Conservation (phyloP, 371 early-diverging fungal species). For the Mucor plumbeus region DNA sequence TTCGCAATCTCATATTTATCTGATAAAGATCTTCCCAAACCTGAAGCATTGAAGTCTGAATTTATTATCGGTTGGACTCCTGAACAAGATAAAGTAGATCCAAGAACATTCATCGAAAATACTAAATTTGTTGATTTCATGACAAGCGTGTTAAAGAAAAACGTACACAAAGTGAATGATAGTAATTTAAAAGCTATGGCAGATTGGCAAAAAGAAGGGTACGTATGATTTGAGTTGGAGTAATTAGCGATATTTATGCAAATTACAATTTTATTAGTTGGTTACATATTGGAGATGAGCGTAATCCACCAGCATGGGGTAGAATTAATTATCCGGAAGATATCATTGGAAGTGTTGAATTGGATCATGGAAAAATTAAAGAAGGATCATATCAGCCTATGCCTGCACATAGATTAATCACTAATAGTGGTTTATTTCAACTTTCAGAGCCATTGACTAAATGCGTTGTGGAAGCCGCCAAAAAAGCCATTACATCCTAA, state of each 20-base stretch:
- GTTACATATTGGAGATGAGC: slow-evolving; percentile 64
- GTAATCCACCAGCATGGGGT: slow-evolving; percentile 72
- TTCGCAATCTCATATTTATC: slow-evolving; percentile 29
- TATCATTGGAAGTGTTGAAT: slow-evolving; percentile 76
- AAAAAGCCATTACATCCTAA: slow-evolving; percentile 13
- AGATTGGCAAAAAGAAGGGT: slow-evolving; percentile 63
- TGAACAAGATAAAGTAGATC: slow-evolving; percentile 28
- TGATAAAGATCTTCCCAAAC: slow-evolving; percentile 5
- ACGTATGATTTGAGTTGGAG: slow-evolving; percentile 12
- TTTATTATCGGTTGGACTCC: slow-evolving; percentile 52
- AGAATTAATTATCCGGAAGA: slow-evolving; percentile 82
- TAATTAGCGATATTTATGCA: neutral
- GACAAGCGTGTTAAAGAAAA: slow-evolving; percentile 41
- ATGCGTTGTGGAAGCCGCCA: slow-evolving; percentile 35
- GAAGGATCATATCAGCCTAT: slow-evolving; percentile 70
- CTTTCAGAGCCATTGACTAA: slow-evolving; percentile 56
- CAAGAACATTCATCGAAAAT: slow-evolving; percentile 51
- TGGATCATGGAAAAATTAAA: slow-evolving; percentile 58
- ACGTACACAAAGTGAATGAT: slow-evolving; percentile 49
- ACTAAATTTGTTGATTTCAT: slow-evolving; percentile 44
- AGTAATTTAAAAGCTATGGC: slow-evolving; percentile 51
- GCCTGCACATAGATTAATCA: slow-evolving; percentile 83
- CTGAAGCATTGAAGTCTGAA: slow-evolving; percentile 23
- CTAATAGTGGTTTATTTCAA: slow-evolving; percentile 71
- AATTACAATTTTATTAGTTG: slow-evolving; percentile 34